These are phyloP conservation scores for Aspergillus coremiiformis DNA, from an alignment of 495 filamentous ascomycete species.

Conservation along the genomic window DNA sequence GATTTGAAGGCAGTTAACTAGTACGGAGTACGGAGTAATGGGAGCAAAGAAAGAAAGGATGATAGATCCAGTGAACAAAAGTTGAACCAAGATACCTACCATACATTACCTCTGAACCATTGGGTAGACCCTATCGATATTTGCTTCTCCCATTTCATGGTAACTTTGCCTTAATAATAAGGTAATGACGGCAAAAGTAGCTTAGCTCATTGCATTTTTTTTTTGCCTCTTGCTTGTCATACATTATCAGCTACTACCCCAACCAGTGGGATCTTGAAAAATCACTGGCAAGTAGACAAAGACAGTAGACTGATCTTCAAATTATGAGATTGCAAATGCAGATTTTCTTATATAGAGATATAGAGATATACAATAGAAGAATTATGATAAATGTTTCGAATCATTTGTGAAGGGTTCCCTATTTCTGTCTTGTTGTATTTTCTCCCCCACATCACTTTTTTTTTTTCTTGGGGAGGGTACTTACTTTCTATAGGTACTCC, in stretches of 20 bases:
- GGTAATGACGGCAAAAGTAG: neutral
- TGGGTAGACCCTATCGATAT: neutral
- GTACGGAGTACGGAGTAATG: too few relatives aligned
- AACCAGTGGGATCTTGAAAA: neutral
- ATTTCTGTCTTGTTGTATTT: neutral
- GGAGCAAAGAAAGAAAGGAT: neutral
- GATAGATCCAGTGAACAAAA: neutral
- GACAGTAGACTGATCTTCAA: neutral
- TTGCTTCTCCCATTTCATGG: neutral
- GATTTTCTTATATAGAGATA: neutral
- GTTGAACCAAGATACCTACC: slow-evolving; percentile 10
- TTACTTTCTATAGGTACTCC: too few relatives aligned
- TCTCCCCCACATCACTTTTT: neutral
- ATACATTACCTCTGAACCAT: slow-evolving; percentile 1
- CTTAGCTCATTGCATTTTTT: neutral
- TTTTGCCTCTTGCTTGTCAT: neutral
- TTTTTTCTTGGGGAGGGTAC: too few relatives aligned
- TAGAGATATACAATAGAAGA: neutral
- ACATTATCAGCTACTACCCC: neutral
- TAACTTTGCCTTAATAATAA: neutral
- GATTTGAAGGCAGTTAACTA: too few relatives aligned
- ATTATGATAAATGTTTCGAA: neutral
- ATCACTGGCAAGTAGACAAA: neutral
- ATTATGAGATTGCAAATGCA: neutral
- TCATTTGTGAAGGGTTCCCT: neutral